These are phyloP conservation scores for Cylindricascospora bacillispora DNA, from an alignment of 1,139 yeast genomes.

Conservation along the genomic window DNA sequence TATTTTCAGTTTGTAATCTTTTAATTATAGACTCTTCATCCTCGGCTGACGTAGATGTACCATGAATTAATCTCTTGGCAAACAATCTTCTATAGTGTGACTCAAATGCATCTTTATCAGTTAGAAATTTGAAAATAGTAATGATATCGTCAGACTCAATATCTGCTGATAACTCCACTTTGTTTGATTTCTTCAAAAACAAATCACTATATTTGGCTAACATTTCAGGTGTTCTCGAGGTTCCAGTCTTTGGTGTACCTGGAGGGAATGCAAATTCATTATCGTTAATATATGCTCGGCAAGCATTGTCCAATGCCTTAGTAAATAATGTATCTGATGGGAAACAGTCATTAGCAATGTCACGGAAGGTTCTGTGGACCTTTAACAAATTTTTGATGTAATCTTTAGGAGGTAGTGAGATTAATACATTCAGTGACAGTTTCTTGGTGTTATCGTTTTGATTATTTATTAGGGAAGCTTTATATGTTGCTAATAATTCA, in stretches of 20 bases:
- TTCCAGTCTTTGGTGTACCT: slow-evolving; percentile 34
- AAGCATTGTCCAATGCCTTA: slow-evolving; percentile 82
- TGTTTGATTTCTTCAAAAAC: slow-evolving; percentile 60
- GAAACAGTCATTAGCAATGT: slow-evolving; percentile 61
- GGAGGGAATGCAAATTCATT: slow-evolving; percentile 69
- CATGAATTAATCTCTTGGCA: slow-evolving; percentile 79
- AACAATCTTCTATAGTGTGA: slow-evolving; percentile 80
- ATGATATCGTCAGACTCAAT: slow-evolving; percentile 74
- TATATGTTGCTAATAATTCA: slow-evolving; percentile 15
- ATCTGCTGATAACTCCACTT: slow-evolving; percentile 50
- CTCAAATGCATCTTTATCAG: slow-evolving; percentile 93
- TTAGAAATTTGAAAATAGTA: slow-evolving; percentile 76
- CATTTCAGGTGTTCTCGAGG: slow-evolving; percentile 74
- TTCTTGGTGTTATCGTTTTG: slow-evolving; percentile 10
- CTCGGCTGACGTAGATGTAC: slow-evolving; percentile 69
- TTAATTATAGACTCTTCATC: slow-evolving; percentile 82
- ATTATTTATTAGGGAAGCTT: slow-evolving; percentile 9
- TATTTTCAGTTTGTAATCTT: slow-evolving; percentile 79
- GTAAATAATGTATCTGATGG: slow-evolving; percentile 68
- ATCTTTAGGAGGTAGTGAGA: slow-evolving; percentile 40
- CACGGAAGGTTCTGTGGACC: slow-evolving; percentile 37
- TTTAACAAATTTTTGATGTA: slow-evolving; percentile 69
- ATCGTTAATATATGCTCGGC: slow-evolving; percentile 69
- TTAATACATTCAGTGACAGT: slow-evolving; percentile 8
- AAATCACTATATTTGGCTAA: slow-evolving; percentile 84